Base-by-base conservation (phyloP, 2,329 filamentous ascomycete genomes). In the Fusarium globosum region DNA sequence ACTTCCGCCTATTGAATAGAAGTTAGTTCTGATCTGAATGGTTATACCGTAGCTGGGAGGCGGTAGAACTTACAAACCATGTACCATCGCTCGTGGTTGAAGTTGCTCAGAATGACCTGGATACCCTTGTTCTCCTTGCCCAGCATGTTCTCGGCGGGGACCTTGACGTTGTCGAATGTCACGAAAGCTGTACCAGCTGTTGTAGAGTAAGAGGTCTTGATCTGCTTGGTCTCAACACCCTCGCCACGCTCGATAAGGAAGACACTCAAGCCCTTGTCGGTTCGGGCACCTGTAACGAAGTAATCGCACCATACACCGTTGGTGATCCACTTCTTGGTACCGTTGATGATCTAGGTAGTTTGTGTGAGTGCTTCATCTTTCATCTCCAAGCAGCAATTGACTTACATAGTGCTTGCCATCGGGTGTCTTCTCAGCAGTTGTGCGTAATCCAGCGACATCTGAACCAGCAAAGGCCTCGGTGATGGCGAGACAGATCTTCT, bases 401-500 rank as follows among this genome's bases (percentile, higher is more conserved):
- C 86, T 73, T 88, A 87, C 82, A 80, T 93, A 95, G 82, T 91
- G 87, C 80, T 92, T 91, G 52, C 93, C 93, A 79, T 95, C 93
- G 3, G 90, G 83, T 0, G 92, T 94, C 85, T 94, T 94, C 75
- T 88, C 88, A 3, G 93, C 94, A 1, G 93, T 96, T 0, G 94
- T 96, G 70, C 92, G 88, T 42, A 97, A 86, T 21, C 93, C 91
- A 20, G 94, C 93, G 9, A 97, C 94, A 81, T 97, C 94, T 42
- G 82, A 84, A 23, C 94, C 94, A 21, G 94, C 94, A 82, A 97
- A 96, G 0, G 94, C 94, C 83, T 97, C 94, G 3, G 94, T 96
- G 79, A 97, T 94, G 60, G 94, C 94, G 7, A 97, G 86, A 79
- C 92, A 96, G 80, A 96, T 94, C 87, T 95, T 95, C 89, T 96